phyloP scores from a whole-genome alignment of 1,284 basidiomycete species.

The Ceraceosorus guamensis region DNA sequence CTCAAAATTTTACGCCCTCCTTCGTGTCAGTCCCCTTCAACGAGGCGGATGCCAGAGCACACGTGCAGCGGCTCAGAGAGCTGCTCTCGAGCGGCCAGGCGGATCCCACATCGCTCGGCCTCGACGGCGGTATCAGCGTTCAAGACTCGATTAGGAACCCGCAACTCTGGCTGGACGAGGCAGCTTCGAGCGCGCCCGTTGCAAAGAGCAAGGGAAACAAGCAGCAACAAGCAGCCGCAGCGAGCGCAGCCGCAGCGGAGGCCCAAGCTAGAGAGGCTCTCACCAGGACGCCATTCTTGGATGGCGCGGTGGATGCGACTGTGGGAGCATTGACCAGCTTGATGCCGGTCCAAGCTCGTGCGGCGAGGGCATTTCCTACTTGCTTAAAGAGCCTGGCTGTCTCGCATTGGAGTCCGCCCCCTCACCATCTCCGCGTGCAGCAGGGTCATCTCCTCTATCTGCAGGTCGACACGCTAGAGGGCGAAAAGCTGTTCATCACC shows the following conservation, averaged over 20 bases:
- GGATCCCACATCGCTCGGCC: conserved; percentile 49
- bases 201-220: conserved; percentile 16
- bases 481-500: conserved; percentile 55
- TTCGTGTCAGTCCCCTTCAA: conserved; percentile 51
- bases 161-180: conserved; percentile 33
- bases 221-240: conserved; percentile 2
- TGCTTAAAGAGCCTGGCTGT: conserved; percentile 53
- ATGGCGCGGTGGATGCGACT: conserved; percentile 50
- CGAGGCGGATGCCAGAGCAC: conserved; percentile 52
- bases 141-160: conserved; percentile 53
- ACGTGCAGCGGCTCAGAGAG: conserved; percentile 53
- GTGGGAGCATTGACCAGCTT: conserved; percentile 40
- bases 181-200: conserved; percentile 7
- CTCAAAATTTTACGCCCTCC: neutral
- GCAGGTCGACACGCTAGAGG: conserved; percentile 55
- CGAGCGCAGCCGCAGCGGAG: conserved; percentile 3
- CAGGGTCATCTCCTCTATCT: conserved; percentile 57
- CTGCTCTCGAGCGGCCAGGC: conserved; percentile 51
- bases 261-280: neutral
- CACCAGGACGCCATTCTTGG: conserved; percentile 35
- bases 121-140: conserved; percentile 52
- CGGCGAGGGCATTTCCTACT: conserved; percentile 40
- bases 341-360: conserved; percentile 39
- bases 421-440: conserved; percentile 53
- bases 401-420: conserved; percentile 58